A percentile compares a stretch with the other conserved stretches of the same genome.
phyloP scores from a whole-genome alignment of 1,284 basidiomycete species.

The Ceratobasidium sp. region DNA sequence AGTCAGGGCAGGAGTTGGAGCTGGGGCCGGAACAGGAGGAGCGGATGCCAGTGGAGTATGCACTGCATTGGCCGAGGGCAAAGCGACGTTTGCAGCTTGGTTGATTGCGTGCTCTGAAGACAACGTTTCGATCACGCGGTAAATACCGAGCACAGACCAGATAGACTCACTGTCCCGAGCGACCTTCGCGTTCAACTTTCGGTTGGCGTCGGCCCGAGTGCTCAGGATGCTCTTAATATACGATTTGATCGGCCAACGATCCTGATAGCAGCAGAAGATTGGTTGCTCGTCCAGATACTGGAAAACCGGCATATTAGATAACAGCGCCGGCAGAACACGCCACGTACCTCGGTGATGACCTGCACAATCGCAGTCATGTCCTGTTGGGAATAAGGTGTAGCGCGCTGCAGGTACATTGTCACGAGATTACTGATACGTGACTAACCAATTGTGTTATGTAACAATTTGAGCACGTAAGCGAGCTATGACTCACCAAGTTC shows the following conservation, averaged over 20 bases:
- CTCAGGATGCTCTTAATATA: neutral
- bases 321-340: too few relatives aligned
- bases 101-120: neutral
- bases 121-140: neutral
- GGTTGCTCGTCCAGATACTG: neutral
- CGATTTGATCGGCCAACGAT: neutral
- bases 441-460: neutral
- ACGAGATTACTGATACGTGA: neutral
- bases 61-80: too few relatives aligned
- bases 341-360: neutral
- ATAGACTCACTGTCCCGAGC: neutral
- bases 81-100: too few relatives aligned
- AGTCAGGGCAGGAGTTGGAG: too few relatives aligned
- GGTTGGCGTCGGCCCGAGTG: neutral
- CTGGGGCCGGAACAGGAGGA: too few relatives aligned
- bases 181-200: neutral
- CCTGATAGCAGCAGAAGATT: neutral
- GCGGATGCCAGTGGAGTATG: too few relatives aligned
- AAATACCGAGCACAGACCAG: neutral
- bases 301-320: too few relatives aligned
- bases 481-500: neutral
- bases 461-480: neutral
- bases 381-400: neutral
- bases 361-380: neutral
- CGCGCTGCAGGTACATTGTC: neutral